Evolutionary conservation across 1,284 basidiomycete species (phyloP).

Genomic region (Wolfiporia cocos): DNA sequence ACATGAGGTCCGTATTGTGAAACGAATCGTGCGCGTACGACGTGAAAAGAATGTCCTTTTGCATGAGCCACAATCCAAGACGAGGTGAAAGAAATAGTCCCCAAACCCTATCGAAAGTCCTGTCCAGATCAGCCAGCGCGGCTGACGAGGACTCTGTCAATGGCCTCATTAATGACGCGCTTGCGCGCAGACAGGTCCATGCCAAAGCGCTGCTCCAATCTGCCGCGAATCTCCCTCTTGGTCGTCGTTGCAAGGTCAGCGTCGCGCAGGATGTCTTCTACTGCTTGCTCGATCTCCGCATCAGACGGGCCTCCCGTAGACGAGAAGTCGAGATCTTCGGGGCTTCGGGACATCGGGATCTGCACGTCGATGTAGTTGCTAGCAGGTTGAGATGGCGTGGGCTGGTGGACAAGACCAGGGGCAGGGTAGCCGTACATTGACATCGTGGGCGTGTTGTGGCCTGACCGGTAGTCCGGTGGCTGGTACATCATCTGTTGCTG

Average conservation of each 20-base stretch:
- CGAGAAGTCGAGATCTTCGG: slow-evolving; percentile 41
- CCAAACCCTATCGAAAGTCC: not conserved
- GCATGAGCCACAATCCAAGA: not conserved
- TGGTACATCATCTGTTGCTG: slow-evolving; percentile 42
- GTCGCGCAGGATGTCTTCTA: slow-evolving; percentile 63
- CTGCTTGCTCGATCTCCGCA: slow-evolving; percentile 64
- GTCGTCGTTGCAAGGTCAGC: slow-evolving; percentile 88
- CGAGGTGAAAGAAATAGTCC: not conserved
- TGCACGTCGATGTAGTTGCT: slow-evolving; percentile 73
- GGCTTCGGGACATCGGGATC: slow-evolving; percentile 47
- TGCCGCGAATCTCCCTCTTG: slow-evolving; percentile 81
- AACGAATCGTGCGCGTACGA: not conserved
- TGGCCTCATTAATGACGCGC: slow-evolving; percentile 61
- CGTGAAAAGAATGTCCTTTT: not conserved
- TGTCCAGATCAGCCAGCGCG: slow-evolving; percentile 20
- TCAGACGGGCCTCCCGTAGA: slow-evolving; percentile 47
- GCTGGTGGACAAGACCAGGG: slow-evolving; percentile 36
- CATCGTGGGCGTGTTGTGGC: slow-evolving; percentile 62
- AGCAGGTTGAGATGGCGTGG: slow-evolving; percentile 57
- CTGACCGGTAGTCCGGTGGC: slow-evolving; percentile 68
- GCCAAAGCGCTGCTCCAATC: slow-evolving; percentile 75
- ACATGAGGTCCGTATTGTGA: not conserved
- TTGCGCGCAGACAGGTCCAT: slow-evolving; percentile 67
- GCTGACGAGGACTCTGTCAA: slow-evolving; percentile 54
- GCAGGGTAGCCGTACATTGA: slow-evolving; percentile 12